Conservation (phyloP, 495 filamentous ascomycete species). For the Penicillium ochrochloron region DNA sequence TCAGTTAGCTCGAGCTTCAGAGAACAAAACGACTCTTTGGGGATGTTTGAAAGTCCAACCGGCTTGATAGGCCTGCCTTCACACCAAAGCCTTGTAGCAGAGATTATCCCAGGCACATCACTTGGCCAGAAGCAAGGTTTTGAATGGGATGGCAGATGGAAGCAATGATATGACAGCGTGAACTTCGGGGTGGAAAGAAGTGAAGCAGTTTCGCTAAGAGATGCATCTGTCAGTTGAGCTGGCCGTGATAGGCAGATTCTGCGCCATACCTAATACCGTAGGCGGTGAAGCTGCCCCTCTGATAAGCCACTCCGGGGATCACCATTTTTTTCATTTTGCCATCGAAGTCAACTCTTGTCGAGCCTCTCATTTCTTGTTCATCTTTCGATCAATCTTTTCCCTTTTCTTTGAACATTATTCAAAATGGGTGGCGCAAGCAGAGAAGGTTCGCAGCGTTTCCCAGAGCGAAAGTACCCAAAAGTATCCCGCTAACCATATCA, state of each 20-base stretch:
- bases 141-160: slow-evolving; percentile 2
- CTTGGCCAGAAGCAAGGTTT: slow-evolving; percentile 5
- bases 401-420: slow-evolving; percentile 15
- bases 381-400: slow-evolving; percentile 14
- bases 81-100: slow-evolving; percentile 37
- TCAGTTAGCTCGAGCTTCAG: slow-evolving; percentile 40
- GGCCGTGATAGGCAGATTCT: slow-evolving; percentile 4
- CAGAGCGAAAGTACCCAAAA: background rate
- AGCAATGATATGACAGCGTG: slow-evolving; percentile 1
- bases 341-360: slow-evolving; percentile 15
- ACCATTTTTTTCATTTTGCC: slow-evolving; percentile 28
- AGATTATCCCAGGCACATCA: slow-evolving; percentile 31
- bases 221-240: background rate
- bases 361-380: slow-evolving; percentile 17
- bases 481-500: slow-evolving; percentile 10
- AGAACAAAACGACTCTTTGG: slow-evolving; percentile 28
- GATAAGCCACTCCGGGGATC: slow-evolving; percentile 17
- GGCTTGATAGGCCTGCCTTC: slow-evolving; percentile 47
- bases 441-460: slow-evolving; percentile 55
- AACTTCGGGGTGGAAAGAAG: slow-evolving; percentile 10
- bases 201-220: background rate
- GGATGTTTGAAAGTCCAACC: slow-evolving; percentile 54
- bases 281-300: slow-evolving; percentile 19
- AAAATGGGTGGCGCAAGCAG: slow-evolving; percentile 71
- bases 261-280: slow-evolving; percentile 7